Conservation (phyloP, 2,329 filamentous ascomycete genomes). For the Biscogniauxia marginata region DNA sequence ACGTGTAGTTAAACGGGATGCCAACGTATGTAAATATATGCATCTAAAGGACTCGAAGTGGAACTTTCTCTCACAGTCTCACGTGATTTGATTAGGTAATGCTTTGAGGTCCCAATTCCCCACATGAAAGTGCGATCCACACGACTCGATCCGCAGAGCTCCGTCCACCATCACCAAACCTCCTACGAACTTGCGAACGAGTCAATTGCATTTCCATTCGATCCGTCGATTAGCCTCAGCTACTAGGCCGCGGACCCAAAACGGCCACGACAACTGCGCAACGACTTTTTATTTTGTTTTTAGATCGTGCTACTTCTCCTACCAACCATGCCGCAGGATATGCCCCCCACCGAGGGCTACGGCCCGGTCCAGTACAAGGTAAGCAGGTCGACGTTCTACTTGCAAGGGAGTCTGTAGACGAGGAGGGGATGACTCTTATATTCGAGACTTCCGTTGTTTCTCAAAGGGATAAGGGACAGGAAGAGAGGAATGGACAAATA, state of each 20-base stretch:
- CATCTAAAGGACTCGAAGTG: not conserved
- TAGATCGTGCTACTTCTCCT: not conserved
- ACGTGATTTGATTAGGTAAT: not conserved
- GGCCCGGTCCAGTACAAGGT: constrained; percentile 97
- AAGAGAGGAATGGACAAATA: too few relatives aligned
- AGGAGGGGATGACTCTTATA: too few relatives aligned
- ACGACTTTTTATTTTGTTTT: too few relatives aligned
- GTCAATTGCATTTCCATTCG: too few relatives aligned
- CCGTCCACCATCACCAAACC: not conserved
- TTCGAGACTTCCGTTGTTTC: too few relatives aligned
- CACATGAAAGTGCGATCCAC: not conserved
- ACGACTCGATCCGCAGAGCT: too few relatives aligned
- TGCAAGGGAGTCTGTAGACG: not conserved
- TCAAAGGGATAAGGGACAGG: too few relatives aligned
- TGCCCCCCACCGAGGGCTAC: constrained; percentile 94
- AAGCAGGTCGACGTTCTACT: constrained; percentile 32
- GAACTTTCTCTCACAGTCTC: not conserved
- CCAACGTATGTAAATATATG: not conserved
- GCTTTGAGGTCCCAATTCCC: too few relatives aligned
- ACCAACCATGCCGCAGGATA: constrained; percentile 87
- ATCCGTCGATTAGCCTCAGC: too few relatives aligned
- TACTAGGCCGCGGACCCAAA: too few relatives aligned
- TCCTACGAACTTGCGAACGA: too few relatives aligned
- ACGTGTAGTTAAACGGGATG: too few relatives aligned
- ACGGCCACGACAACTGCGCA: not conserved